Percentiles rank a stretch among this genome's conserved stretches.
phyloP scores from a whole-genome alignment of 257 asterid genomes.

The Thymus mandschuricus region DNA sequence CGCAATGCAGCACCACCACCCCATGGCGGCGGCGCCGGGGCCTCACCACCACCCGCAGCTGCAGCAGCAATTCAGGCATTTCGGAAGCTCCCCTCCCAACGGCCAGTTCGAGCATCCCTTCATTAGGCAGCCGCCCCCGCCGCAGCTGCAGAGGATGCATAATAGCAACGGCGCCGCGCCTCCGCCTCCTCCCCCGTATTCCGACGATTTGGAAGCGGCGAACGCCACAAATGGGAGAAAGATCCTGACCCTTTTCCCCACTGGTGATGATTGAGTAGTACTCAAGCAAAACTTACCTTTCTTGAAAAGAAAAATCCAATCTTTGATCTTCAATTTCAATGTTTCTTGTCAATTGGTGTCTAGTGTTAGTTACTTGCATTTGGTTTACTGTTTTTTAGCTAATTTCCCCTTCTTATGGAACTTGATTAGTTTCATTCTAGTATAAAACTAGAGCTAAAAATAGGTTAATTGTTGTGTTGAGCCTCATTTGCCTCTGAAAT shows the following conservation, averaged over 20 bases:
- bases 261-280: constrained; percentile 55
- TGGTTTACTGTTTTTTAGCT: constrained; percentile 18
- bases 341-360: constrained; percentile 35
- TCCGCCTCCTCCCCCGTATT: constrained; percentile 39
- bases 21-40: constrained; percentile 40
- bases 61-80: constrained; percentile 45
- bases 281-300: not conserved
- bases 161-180: constrained; percentile 34
- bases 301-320: constrained; percentile 32
- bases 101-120: constrained; percentile 69
- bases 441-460: constrained; percentile 24
- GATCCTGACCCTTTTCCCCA: constrained; percentile 81
- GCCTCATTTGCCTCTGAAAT: constrained; percentile 29
- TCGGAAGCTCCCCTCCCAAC: constrained; percentile 39
- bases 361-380: constrained; percentile 34
- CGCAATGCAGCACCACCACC: constrained; percentile 61
- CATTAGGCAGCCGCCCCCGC: constrained; percentile 49
- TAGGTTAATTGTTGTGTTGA: constrained; percentile 15
- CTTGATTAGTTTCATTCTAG: constrained; percentile 20
- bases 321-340: constrained; percentile 33
- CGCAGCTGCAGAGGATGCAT: constrained; percentile 64
- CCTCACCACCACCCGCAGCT: constrained; percentile 43
- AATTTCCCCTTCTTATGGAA: constrained; percentile 30
- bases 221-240: constrained; percentile 57
- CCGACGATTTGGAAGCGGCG: constrained; percentile 63